Conservation (phyloP, 2,329 filamentous ascomycete species). For the Tolypocladium tropicale region DNA sequence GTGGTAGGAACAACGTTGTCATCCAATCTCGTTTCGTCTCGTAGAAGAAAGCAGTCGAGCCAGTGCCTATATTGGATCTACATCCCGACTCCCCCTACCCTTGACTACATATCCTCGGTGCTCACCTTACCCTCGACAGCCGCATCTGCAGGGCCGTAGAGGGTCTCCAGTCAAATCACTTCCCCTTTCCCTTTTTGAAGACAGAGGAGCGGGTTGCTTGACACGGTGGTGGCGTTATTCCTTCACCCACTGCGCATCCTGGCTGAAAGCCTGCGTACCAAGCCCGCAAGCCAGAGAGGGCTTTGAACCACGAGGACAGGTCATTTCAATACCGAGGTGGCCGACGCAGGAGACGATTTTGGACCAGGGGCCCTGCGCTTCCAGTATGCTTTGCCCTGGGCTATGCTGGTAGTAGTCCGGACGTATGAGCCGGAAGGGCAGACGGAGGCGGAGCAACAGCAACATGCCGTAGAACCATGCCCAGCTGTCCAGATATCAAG, state of each 20-base stretch:
- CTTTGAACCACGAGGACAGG: constrained; percentile 19
- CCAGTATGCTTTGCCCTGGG: background rate
- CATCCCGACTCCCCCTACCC: background rate
- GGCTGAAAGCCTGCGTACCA: constrained; percentile 42
- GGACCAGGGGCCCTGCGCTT: background rate
- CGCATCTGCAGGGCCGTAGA: constrained; percentile 37
- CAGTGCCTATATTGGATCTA: background rate
- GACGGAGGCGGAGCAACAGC: background rate
- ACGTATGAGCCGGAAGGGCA: too few species aligned
- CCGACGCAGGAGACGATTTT: background rate
- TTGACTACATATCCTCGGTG: too few species aligned
- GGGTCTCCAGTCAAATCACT: too few species aligned
- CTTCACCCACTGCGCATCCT: constrained; percentile 27
- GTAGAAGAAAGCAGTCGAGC: background rate
- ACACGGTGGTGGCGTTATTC: background rate
- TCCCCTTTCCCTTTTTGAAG: too few species aligned
- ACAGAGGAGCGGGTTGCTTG: background rate
- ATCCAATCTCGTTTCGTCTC: too few species aligned
- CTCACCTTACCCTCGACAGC: background rate
- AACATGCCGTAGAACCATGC: background rate
- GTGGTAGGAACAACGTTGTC: too few species aligned
- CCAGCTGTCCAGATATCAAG: background rate
- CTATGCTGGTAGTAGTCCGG: background rate
- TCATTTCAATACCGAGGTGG: background rate
- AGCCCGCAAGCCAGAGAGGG: constrained; percentile 37